Evolutionary conservation across 2,329 filamentous ascomycete species (phyloP), one percentile per base, ranked within the genome.

Genomic region (Alternaria brassicae): DNA sequence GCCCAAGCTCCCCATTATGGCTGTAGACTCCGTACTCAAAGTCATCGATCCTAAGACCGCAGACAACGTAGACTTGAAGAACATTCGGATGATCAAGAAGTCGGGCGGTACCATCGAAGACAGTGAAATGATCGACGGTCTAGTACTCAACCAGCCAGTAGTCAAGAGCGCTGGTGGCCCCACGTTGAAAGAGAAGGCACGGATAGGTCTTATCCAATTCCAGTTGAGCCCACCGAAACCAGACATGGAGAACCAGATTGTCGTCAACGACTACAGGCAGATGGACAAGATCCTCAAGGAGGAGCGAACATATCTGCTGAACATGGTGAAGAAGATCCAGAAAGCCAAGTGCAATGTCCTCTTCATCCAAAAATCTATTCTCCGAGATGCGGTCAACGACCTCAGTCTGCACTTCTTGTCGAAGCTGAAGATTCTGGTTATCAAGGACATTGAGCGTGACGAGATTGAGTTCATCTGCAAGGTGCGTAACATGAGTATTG

Each of bases 201-300:
- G 85, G 82, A 99, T 99, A 81, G 95, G 91, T 67, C 85, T 99
- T 62, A 98, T 99, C 69, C 95, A 99, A 79, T 99, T 99, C 86
- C 95, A 99, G 81, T 88, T 99, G 71, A 97, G 93, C 81, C 94
- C 95, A 45, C 95, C 95, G 2, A 99, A 99, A 82, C 95, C 95
- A 70, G 95, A 99, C 80, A 99, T 99, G 95, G 95, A 99, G 84
- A 99, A 99, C 82, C 95, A 96, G 76, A 98, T 99, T 66, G 90
- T 96, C 30, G 95, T 99, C 75, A 99, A 99, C 81, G 95, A 99
- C 83, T 99, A 99, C 86, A 88, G 95, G 76, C 95, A 99, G 80
- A 99, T 99, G 95, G 95, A 99, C 85, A 99, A 98, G 86, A 99
- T 99, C 68, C 87, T 99, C 71, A 99, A 99, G 83, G 95, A 99